Evolutionary conservation across 2,329 filamentous ascomycete genomes (phyloP).

Genomic region (Microcyclospora pomicola): DNA sequence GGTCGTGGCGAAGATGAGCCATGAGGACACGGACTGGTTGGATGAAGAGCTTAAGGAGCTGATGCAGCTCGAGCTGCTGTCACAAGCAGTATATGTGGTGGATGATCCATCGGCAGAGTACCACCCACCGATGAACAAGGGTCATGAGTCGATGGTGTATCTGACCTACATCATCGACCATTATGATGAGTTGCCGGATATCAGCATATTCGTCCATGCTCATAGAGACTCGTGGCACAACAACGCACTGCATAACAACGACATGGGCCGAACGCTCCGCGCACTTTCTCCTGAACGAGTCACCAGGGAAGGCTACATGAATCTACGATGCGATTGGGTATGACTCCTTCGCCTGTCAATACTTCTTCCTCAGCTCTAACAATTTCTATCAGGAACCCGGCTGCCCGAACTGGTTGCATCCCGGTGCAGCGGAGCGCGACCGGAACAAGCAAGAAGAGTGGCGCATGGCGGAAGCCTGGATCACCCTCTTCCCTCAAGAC

Average conservation of each 20-base stretch:
- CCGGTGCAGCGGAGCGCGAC: slow-evolving; percentile 25
- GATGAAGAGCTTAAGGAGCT: slow-evolving; percentile 34
- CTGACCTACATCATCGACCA: slow-evolving; percentile 48
- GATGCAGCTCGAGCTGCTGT: slow-evolving; percentile 22
- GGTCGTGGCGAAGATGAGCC: slow-evolving; percentile 39
- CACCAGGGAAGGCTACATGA: slow-evolving; percentile 38
- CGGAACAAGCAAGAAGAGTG: slow-evolving; percentile 30
- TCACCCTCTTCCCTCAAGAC: slow-evolving; percentile 35
- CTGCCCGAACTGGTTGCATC: slow-evolving; percentile 42
- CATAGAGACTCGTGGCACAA: slow-evolving; percentile 47
- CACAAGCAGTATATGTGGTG: slow-evolving; percentile 37
- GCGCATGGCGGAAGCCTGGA: slow-evolving; percentile 32
- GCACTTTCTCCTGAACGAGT: slow-evolving; percentile 34
- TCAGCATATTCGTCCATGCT: slow-evolving; percentile 48
- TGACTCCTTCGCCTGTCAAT: too few relatives aligned
- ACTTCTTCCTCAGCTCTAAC: too few relatives aligned
- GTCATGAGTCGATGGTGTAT: slow-evolving; percentile 50
- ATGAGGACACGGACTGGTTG: slow-evolving; percentile 44
- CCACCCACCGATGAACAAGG: slow-evolving; percentile 43
- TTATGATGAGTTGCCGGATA: slow-evolving; percentile 45
- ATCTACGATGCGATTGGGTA: slow-evolving; percentile 40
- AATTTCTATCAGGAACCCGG: slow-evolving; percentile 25
- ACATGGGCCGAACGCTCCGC: slow-evolving; percentile 32
- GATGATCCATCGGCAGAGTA: slow-evolving; percentile 33
- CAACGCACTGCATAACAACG: slow-evolving; percentile 34